Percentiles rank a stretch among this genome's conserved stretches.
These are phyloP conservation scores for Grosmannia penicillata DNA, from an alignment of 2,329 filamentous ascomycete genomes.

Conservation along the genomic window DNA sequence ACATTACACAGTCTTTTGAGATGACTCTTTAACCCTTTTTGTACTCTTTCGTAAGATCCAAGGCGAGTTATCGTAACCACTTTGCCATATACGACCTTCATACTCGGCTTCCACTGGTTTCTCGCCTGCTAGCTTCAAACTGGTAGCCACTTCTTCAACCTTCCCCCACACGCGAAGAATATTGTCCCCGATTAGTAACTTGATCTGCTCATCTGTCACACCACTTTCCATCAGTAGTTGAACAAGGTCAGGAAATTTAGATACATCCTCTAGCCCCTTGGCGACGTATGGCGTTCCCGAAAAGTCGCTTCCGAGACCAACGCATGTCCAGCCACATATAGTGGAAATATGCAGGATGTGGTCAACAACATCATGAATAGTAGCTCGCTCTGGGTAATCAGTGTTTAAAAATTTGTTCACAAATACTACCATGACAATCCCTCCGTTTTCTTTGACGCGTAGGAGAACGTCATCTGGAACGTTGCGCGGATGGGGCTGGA, in stretches of 20 bases:
- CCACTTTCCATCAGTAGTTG: constrained; percentile 1
- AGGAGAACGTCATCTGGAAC: constrained; percentile 15
- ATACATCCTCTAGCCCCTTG: background rate
- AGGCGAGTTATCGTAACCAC: no score
- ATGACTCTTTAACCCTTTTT: no score
- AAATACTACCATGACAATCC: constrained; percentile 2
- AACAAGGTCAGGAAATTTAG: no score
- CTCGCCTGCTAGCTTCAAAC: no score
- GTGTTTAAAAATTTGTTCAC: background rate
- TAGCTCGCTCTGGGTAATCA: background rate
- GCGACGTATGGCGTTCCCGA: constrained; percentile 42
- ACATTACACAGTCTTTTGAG: no score
- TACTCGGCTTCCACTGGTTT: no score
- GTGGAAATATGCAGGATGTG: constrained; percentile 74
- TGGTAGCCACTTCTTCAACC: background rate
- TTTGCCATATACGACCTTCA: no score
- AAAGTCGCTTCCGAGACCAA: constrained; percentile 80
- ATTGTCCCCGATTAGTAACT: constrained; percentile 1
- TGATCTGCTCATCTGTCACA: constrained; percentile 3
- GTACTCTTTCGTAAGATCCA: no score
- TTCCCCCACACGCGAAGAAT: constrained; percentile 3
- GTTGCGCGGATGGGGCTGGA: constrained; percentile 15
- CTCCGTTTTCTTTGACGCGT: constrained; percentile 1
- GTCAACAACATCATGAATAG: constrained; percentile 38
- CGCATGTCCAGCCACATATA: constrained; percentile 70